phyloP scores from a whole-genome alignment of 495 filamentous ascomycete genomes.

The Aspergillus affinis region DNA sequence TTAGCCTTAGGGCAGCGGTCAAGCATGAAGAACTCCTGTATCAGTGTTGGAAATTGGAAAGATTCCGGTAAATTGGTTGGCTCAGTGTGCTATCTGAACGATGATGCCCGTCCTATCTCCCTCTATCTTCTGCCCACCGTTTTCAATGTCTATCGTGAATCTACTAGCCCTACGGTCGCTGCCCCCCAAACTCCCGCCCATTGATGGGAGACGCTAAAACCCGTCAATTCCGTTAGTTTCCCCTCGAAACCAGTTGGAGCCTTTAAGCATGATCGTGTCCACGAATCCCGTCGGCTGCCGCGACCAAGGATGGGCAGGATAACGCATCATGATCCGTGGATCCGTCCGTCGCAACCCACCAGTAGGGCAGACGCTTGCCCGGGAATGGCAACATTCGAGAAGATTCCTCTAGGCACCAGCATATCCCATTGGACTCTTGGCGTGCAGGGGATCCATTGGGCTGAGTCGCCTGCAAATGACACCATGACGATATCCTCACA shows the following conservation, averaged over 20 bases:
- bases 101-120: too few species aligned
- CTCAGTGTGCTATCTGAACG: too few species aligned
- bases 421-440: constrained; percentile 2
- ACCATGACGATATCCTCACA: not conserved
- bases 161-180: too few species aligned
- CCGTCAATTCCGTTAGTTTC: not conserved
- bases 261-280: not conserved
- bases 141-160: too few species aligned
- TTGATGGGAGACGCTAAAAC: not conserved
- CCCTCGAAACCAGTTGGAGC: not conserved
- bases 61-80: too few species aligned
- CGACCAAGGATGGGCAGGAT: not conserved
- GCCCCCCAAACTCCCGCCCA: not conserved
- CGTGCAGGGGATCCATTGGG: constrained; percentile 1
- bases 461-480: not conserved
- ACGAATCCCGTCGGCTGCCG: too few species aligned
- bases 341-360: not conserved
- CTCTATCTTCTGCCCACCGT: too few species aligned
- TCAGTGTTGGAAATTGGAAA: too few species aligned
- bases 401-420: constrained; percentile 18
- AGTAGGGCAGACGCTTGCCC: constrained; percentile 7
- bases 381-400: constrained; percentile 11
- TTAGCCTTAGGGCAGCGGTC: too few species aligned
- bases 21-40: too few species aligned
- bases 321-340: not conserved